A percentile compares a stretch with the other conserved stretches of the same genome.
phyloP scores from a whole-genome alignment of 441 rosid species.

The Pelargonium australe region DNA sequence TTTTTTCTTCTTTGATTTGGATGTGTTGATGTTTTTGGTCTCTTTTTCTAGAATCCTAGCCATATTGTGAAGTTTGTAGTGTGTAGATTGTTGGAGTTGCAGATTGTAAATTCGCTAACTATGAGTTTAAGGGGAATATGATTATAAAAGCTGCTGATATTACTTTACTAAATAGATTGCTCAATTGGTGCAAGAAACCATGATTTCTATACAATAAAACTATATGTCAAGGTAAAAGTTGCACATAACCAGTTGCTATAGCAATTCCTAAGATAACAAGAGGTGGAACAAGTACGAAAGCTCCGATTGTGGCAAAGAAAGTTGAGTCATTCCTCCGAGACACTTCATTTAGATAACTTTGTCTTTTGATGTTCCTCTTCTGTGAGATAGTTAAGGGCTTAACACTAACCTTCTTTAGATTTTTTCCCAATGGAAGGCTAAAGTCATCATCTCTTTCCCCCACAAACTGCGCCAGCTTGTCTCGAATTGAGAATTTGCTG shows the following conservation, averaged over 20 bases:
- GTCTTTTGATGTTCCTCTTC: constrained; percentile 89
- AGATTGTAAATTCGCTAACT: too few species aligned
- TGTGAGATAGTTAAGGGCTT: constrained; percentile 69
- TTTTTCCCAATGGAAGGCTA: constrained; percentile 61
- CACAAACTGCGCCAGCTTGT: constrained; percentile 50
- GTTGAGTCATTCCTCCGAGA: constrained; percentile 81
- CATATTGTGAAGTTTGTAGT: too few species aligned
- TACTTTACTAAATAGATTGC: neutral
- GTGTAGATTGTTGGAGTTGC: too few species aligned
- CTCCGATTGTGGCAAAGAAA: constrained; percentile 86
- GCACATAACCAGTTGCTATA: constrained; percentile 71
- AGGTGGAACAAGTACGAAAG: constrained; percentile 79
- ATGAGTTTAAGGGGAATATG: too few species aligned
- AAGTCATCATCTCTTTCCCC: constrained; percentile 72
- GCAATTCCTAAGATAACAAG: constrained; percentile 63
- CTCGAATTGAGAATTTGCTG: constrained; percentile 42
- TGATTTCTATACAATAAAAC: constrained; percentile 16
- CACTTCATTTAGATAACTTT: constrained; percentile 64
- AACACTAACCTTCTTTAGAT: constrained; percentile 70
- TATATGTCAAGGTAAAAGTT: constrained; percentile 67
- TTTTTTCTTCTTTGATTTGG: too few species aligned
- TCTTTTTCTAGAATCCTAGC: too few species aligned
- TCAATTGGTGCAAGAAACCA: constrained; percentile 1
- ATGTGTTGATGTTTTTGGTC: too few species aligned
- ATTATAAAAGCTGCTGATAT: too few species aligned